Evolutionary conservation across 306 rosid genomes (phyloP).

Genomic region (Inga laurina): DNA sequence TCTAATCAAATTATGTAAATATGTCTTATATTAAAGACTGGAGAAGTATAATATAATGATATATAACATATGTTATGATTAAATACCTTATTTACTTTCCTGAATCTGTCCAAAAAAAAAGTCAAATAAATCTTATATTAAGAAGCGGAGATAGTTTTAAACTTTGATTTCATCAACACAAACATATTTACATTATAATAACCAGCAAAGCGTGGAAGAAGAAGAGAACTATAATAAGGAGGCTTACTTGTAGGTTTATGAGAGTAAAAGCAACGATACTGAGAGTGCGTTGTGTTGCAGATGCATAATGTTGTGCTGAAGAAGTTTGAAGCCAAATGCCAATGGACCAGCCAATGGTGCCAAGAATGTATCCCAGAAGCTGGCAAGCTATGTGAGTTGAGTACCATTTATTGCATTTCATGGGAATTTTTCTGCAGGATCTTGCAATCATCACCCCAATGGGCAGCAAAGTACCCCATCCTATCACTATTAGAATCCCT

Average conservation of each 20-base stretch:
- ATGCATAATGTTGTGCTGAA: conserved; percentile 28
- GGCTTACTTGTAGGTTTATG: conserved; percentile 47
- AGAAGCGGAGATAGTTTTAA: no score
- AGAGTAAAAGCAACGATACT: conserved; percentile 43
- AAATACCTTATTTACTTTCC: no score
- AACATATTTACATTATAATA: no score
- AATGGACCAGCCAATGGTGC: conserved; percentile 54
- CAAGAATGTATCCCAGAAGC: conserved; percentile 47
- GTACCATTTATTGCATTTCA: conserved; percentile 44
- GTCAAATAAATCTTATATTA: no score
- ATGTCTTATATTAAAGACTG: no score
- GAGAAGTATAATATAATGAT: no score
- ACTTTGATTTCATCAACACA: neutral
- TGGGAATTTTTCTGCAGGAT: conserved; percentile 43
- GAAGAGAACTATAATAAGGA: neutral
- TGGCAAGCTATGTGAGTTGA: conserved; percentile 46
- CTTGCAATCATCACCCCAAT: conserved; percentile 57
- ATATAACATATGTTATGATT: no score
- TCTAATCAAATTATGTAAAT: no score
- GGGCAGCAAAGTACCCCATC: conserved; percentile 68
- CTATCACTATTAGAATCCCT: conserved; percentile 43
- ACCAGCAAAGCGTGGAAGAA: neutral
- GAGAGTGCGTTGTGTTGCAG: conserved; percentile 35
- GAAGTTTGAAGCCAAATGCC: conserved; percentile 34
- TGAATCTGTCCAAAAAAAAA: no score